Percentiles rank a stretch among this genome's conserved stretches.
Evolutionary conservation across 2,329 filamentous ascomycete species (phyloP).

Genomic region (Colletotrichum somersetense): DNA sequence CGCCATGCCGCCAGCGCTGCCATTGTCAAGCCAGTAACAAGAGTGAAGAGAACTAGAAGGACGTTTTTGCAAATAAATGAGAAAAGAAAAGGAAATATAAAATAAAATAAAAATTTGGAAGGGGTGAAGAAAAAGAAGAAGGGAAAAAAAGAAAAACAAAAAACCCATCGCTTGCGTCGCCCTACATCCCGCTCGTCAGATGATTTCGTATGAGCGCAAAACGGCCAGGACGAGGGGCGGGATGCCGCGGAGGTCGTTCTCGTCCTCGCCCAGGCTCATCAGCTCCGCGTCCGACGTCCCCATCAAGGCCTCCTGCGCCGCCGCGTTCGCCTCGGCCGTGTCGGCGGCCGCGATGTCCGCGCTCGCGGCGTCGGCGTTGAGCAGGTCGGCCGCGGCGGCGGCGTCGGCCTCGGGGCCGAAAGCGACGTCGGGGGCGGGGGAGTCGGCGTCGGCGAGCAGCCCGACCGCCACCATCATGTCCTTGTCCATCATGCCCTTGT

Average conservation of each 20-base stretch:
- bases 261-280: conserved; percentile 9
- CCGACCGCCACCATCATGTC: neutral
- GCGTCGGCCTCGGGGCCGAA: neutral
- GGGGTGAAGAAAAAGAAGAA: too few species aligned
- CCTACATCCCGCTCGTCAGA: neutral
- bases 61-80: neutral
- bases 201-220: conserved; percentile 22
- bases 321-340: conserved; percentile 19
- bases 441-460: neutral
- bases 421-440: neutral
- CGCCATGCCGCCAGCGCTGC: neutral
- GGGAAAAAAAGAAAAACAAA: neutral
- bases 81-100: neutral
- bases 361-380: conserved; percentile 5
- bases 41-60: neutral
- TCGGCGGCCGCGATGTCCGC: conserved; percentile 23
- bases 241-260: conserved; percentile 33
- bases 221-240: conserved; percentile 30
- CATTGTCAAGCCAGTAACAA: neutral
- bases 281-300: neutral
- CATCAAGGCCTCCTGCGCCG: neutral
- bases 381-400: neutral
- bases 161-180: neutral
- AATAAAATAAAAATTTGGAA: too few species aligned
- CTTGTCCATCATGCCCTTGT: neutral